A percentile compares a stretch with the other conserved stretches of the same genome.
Conservation (phyloP, 768 basidiomycete genomes). For the Tulasnella sp. region DNA sequence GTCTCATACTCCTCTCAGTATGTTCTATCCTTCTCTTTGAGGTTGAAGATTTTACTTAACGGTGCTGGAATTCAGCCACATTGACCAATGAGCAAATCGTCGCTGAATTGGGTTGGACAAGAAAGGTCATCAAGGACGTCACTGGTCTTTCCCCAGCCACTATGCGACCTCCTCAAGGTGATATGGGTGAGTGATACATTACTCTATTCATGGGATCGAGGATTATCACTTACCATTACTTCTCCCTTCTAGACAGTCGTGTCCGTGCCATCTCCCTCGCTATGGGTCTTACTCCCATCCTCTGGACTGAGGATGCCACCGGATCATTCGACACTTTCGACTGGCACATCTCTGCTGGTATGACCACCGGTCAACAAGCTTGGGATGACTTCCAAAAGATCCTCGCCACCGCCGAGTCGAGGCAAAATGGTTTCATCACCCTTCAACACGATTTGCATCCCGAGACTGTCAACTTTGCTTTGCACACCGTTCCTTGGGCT, state of each 20-base stretch:
- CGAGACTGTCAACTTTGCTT: neutral
- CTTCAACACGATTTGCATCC: too few relatives aligned
- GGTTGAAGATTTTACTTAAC: too few relatives aligned
- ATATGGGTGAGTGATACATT: constrained; percentile 15
- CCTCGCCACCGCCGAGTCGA: constrained; percentile 23
- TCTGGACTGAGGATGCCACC: constrained; percentile 26
- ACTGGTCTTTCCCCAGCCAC: constrained; percentile 29
- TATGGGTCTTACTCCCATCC: constrained; percentile 33
- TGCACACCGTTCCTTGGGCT: neutral
- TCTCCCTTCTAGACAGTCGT: constrained; percentile 21
- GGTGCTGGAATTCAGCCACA: too few relatives aligned
- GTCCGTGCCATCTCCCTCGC: constrained; percentile 31
- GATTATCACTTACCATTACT: neutral
- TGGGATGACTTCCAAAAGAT: constrained; percentile 26
- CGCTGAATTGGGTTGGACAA: constrained; percentile 33
- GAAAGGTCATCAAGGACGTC: constrained; percentile 30
- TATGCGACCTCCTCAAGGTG: constrained; percentile 29
- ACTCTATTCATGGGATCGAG: neutral
- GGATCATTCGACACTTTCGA: constrained; percentile 24
- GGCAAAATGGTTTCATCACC: constrained; percentile 32
- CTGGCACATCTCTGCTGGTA: constrained; percentile 32
- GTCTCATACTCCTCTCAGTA: constrained; percentile 29
- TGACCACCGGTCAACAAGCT: constrained; percentile 23
- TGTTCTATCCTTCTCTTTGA: constrained; percentile 20
- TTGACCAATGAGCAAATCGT: constrained; percentile 23